A percentile compares a stretch with the other conserved stretches of the same genome.
Evolutionary conservation across 495 filamentous ascomycete genomes (phyloP).

Genomic region (Penicillium parvum): DNA sequence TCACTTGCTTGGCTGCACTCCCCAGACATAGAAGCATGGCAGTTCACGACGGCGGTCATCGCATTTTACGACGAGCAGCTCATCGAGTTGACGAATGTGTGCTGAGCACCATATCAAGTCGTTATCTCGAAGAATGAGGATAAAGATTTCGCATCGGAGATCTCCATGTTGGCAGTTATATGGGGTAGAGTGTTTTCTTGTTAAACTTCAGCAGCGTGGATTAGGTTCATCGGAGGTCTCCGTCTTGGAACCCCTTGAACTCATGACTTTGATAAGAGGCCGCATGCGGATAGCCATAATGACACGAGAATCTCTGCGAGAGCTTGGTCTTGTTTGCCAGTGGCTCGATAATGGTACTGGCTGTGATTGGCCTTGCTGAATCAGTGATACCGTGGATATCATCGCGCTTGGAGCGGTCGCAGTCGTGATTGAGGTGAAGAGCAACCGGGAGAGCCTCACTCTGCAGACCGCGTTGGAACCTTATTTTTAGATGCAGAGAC

Average conservation of each 20-base stretch:
- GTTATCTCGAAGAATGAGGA: constrained; percentile 5
- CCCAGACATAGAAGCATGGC: not conserved
- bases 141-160: constrained; percentile 7
- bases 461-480: too few species aligned
- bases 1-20: not conserved
- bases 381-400: not conserved
- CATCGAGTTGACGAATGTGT: constrained; percentile 8
- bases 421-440: too few species aligned
- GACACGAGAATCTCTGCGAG: not conserved
- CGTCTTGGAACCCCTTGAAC: constrained; percentile 4
- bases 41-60: not conserved
- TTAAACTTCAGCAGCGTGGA: not conserved
- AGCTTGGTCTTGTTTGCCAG: constrained; percentile 5
- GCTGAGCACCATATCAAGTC: constrained; percentile 2
- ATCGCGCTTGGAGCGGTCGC: not conserved
- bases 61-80: not conserved
- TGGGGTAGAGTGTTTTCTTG: not conserved
- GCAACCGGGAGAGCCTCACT: too few species aligned
- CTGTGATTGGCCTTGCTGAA: constrained; percentile 5
- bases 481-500: too few species aligned
- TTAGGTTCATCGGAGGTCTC: constrained; percentile 20
- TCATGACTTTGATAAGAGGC: constrained; percentile 4
- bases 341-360: constrained; percentile 3
- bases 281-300: not conserved
- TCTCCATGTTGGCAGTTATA: constrained; percentile 13